Conservation (phyloP, 106 monocot species). For the Dioscorea zingiberensis region DNA sequence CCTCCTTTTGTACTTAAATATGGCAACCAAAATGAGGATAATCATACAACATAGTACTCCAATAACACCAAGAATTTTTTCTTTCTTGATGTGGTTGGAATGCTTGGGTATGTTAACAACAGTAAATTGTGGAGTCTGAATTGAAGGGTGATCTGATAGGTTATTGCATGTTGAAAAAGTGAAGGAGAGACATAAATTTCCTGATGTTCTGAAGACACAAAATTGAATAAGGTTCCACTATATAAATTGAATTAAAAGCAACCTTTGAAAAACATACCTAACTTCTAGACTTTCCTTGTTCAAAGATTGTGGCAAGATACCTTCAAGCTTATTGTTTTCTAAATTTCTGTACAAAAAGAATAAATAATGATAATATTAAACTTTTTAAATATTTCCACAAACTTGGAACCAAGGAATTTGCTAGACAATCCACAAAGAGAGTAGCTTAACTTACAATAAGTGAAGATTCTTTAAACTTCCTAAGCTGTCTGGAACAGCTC, state of each 20-base stretch:
- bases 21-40: slow-evolving; percentile 14
- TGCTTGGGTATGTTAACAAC: slow-evolving; percentile 13
- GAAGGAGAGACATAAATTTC: slow-evolving; percentile 46
- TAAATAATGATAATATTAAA: too few species aligned
- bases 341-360: slow-evolving; percentile 28
- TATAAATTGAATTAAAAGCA: neutral
- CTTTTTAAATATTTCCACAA: too few species aligned
- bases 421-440: too few species aligned
- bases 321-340: slow-evolving; percentile 46
- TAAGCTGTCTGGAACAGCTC: slow-evolving; percentile 38
- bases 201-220: slow-evolving; percentile 34
- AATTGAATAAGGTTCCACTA: neutral
- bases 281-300: slow-evolving; percentile 32
- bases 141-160: slow-evolving; percentile 21
- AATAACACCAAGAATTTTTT: slow-evolving; percentile 19
- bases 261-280: slow-evolving; percentile 18
- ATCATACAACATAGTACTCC: slow-evolving; percentile 22
- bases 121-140: slow-evolving; percentile 36
- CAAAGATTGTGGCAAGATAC: slow-evolving; percentile 30
- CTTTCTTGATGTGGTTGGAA: slow-evolving; percentile 10
- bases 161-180: slow-evolving; percentile 17
- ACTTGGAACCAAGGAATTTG: too few species aligned
- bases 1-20: slow-evolving; percentile 13
- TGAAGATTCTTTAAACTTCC: slow-evolving; percentile 42
- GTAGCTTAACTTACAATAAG: slow-evolving; percentile 31